phyloP scores from a whole-genome alignment of 2,329 filamentous ascomycete genomes.

The Exophiala bonariae region DNA sequence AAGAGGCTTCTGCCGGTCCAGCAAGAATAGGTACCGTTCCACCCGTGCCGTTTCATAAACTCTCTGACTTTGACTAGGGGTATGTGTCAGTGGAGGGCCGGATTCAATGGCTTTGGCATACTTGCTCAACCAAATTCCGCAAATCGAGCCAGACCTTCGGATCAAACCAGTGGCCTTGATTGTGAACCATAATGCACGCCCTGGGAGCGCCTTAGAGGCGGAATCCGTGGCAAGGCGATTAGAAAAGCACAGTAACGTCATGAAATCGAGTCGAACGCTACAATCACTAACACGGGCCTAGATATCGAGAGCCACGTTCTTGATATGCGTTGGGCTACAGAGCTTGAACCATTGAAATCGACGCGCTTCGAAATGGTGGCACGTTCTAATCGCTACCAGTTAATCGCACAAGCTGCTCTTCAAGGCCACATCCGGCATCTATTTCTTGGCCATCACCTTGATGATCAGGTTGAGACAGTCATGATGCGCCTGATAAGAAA shows the following conservation, averaged over 20 bases:
- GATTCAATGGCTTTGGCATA: conserved; percentile 96
- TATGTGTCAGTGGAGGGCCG: conserved; percentile 88
- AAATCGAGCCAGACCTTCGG: conserved; percentile 22
- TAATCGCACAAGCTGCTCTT: conserved; percentile 63
- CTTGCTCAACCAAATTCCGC: conserved; percentile 59
- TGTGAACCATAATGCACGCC: conserved; percentile 61
- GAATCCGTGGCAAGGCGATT: conserved; percentile 49
- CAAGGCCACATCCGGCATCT: conserved; percentile 57
- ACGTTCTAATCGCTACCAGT: conserved; percentile 70
- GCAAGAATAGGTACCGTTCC: conserved; percentile 11
- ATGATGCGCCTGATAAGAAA: conserved; percentile 67
- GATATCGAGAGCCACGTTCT: conserved; percentile 33
- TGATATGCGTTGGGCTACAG: conserved; percentile 55
- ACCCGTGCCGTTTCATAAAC: background rate
- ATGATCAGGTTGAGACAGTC: conserved; percentile 89
- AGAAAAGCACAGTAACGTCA: conserved; percentile 40
- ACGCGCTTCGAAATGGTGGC: conserved; percentile 76
- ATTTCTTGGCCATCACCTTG: conserved; percentile 80
- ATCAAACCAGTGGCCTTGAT: conserved; percentile 54
- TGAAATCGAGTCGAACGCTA: conserved; percentile 2
- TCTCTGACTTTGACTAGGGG: conserved; percentile 14
- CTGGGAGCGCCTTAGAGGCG: conserved; percentile 57
- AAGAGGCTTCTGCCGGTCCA: background rate
- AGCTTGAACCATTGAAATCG: conserved; percentile 41
- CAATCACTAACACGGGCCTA: conserved; percentile 32